phyloP scores from a whole-genome alignment of 2,329 filamentous ascomycete species.

The Setomelanomma holmii region DNA sequence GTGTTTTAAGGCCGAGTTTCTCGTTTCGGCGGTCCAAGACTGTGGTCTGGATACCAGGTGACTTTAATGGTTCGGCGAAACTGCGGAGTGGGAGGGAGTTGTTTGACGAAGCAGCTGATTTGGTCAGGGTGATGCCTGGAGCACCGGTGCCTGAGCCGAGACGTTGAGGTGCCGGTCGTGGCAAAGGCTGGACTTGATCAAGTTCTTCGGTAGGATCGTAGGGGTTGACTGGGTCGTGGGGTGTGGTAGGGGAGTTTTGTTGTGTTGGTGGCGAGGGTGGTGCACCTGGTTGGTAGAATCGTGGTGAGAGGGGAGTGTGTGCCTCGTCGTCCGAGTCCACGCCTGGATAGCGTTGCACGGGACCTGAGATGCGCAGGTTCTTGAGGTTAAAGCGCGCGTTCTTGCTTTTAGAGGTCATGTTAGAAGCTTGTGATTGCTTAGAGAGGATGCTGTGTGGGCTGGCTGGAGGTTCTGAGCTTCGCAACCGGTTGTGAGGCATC shows the following conservation, averaged over 20 bases:
- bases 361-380: conserved; percentile 65
- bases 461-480: conserved; percentile 27
- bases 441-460: conserved; percentile 48
- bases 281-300: conserved; percentile 61
- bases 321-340: conserved; percentile 55
- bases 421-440: conserved; percentile 46
- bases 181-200: conserved; percentile 46
- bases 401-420: conserved; percentile 43
- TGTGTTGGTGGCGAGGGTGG: conserved; percentile 61
- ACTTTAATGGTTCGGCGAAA: conserved; percentile 34
- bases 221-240: conserved; percentile 35
- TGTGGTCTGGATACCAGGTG: conserved; percentile 52
- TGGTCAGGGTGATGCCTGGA: conserved; percentile 17
- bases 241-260: conserved; percentile 41
- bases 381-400: conserved; percentile 57
- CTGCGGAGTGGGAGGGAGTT: conserved; percentile 46
- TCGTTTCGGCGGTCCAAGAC: conserved; percentile 50
- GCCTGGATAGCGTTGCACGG: conserved; percentile 55
- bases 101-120: conserved; percentile 19
- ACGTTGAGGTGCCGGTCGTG: conserved; percentile 44
- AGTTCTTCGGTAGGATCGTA: conserved; percentile 44
- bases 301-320: conserved; percentile 62
- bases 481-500: conserved; percentile 22
- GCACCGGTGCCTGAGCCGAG: conserved; percentile 16
- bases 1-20: conserved; percentile 51